phyloP scores from a whole-genome alignment of 371 early-diverging fungal species.

The Apophysomyces elegans region DNA sequence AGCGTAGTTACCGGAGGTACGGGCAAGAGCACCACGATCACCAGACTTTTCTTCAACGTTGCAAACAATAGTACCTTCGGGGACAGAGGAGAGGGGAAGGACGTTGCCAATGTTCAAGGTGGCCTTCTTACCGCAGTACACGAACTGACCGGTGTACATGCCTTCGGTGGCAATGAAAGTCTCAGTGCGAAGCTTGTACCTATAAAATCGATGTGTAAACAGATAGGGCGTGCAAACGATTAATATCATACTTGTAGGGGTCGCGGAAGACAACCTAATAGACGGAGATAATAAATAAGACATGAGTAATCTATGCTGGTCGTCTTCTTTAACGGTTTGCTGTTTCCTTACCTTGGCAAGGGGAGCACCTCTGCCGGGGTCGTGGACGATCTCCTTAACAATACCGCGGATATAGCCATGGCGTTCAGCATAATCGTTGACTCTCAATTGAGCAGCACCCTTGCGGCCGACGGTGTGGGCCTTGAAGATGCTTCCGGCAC shows the following conservation, averaged over 20 bases:
- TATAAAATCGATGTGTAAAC: not conserved
- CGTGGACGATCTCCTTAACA: conserved; percentile 99
- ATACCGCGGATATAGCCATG: conserved; percentile 97
- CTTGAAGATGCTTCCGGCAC: conserved; percentile 99
- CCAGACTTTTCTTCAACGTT: conserved; percentile 98
- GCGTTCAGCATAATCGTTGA: conserved; percentile 96
- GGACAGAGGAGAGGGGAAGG: conserved; percentile 94
- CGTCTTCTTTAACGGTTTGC: not conserved
- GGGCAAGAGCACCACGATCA: conserved; percentile 99
- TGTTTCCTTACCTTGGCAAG: conserved; percentile 85
- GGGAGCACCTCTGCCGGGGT: conserved; percentile 99
- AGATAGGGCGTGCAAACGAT: not conserved
- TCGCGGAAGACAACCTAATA: conserved; percentile 58
- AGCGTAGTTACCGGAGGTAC: conserved; percentile 98
- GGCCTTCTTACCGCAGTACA: conserved; percentile 99
- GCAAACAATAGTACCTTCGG: conserved; percentile 99
- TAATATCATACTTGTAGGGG: conserved; percentile 38
- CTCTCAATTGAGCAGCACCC: conserved; percentile 96
- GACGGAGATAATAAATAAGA: not conserved
- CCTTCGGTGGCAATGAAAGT: conserved; percentile 99
- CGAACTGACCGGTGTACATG: conserved; percentile 99
- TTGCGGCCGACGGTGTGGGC: conserved; percentile 94
- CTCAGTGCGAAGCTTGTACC: conserved; percentile 88
- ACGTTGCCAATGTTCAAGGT: conserved; percentile 96
- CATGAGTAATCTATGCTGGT: not conserved